Conservation (phyloP, 2,329 filamentous ascomycete species). For the Albophoma yamanashiensis region DNA sequence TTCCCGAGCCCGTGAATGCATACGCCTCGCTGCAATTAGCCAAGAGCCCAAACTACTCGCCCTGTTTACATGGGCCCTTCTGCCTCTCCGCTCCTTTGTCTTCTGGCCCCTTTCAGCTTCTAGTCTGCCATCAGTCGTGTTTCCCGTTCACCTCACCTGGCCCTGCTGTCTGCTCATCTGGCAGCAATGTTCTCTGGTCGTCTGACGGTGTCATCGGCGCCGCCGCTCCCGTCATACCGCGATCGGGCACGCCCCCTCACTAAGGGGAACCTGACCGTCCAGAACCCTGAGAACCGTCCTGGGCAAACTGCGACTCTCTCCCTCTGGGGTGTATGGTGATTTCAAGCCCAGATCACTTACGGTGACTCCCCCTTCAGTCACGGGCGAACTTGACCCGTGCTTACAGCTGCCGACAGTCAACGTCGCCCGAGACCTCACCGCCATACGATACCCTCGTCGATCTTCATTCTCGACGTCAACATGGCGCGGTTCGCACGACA, state of each 20-base stretch:
- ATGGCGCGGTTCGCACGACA: background rate
- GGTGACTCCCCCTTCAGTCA: background rate
- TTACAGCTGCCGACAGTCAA: background rate
- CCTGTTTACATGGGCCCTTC: background rate
- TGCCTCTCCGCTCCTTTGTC: background rate
- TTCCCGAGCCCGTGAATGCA: background rate
- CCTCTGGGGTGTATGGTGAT: background rate
- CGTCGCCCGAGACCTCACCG: background rate
- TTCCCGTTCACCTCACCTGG: background rate
- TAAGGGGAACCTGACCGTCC: background rate
- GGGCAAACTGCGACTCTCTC: background rate
- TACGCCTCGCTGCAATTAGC: background rate
- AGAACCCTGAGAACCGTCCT: background rate
- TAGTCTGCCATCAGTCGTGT: background rate
- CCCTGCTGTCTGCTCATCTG: background rate
- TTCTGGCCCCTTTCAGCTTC: background rate
- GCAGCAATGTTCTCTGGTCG: background rate
- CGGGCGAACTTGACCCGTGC: background rate
- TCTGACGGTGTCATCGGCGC: background rate
- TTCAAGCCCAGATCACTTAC: no score
- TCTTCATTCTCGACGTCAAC: background rate
- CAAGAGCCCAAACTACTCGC: background rate
- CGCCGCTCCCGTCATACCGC: background rate
- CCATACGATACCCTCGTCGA: background rate
- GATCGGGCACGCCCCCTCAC: background rate